Evolutionary conservation across 768 basidiomycete species (phyloP).

Genomic region (Suillus discolor): DNA sequence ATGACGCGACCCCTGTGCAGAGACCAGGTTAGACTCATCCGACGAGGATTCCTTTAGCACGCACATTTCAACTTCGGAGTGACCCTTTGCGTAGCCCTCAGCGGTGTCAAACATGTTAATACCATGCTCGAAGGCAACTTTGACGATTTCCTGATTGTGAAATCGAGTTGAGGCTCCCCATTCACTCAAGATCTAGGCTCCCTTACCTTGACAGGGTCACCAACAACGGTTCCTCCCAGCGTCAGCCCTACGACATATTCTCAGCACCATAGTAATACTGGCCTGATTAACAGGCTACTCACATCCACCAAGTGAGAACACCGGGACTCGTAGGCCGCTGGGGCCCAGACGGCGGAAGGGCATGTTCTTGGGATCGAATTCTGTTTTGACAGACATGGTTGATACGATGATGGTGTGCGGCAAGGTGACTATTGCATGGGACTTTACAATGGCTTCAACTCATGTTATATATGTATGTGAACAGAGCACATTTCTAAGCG

Average conservation of each 20-base stretch:
- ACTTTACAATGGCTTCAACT: not conserved
- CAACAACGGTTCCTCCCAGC: constrained; percentile 47
- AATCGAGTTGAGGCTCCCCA: not conserved
- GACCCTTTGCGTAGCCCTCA: constrained; percentile 47
- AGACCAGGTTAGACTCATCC: not conserved
- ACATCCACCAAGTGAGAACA: constrained; percentile 57
- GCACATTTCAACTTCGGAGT: constrained; percentile 56
- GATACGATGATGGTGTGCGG: not conserved
- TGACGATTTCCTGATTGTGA: constrained; percentile 48
- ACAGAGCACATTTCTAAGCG: constrained; percentile 16
- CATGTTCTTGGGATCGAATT: constrained; percentile 43
- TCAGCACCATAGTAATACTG: constrained; percentile 5
- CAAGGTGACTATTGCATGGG: constrained; percentile 2
- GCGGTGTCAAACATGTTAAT: constrained; percentile 55
- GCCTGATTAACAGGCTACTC: constrained; percentile 6
- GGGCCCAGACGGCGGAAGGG: constrained; percentile 45
- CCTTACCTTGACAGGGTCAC: constrained; percentile 52
- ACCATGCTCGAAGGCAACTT: constrained; percentile 52
- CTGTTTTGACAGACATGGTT: constrained; percentile 29
- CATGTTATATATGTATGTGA: constrained; percentile 20
- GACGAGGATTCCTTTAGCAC: constrained; percentile 6
- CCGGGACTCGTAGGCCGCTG: constrained; percentile 50
- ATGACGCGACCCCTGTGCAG: constrained; percentile 49
- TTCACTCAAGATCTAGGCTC: not conserved
- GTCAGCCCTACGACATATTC: constrained; percentile 40